Percentiles rank a stretch among this genome's conserved stretches.
phyloP scores from a whole-genome alignment of 495 filamentous ascomycete species.

The Aspergillus diversus region DNA sequence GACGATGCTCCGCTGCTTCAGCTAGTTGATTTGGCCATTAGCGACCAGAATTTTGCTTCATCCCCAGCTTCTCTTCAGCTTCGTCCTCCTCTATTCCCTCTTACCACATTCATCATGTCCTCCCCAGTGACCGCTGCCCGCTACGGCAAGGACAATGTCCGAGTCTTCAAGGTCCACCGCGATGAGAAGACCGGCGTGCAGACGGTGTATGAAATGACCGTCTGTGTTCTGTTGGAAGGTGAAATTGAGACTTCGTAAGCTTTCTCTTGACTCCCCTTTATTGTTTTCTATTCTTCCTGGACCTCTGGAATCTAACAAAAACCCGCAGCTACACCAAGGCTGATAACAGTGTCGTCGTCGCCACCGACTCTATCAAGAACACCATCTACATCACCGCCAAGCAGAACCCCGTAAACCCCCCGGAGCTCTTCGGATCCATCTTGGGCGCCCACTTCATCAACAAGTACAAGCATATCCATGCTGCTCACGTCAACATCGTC shows the following conservation, averaged over 20 bases:
- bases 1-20: conserved; percentile 25
- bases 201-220: conserved; percentile 91
- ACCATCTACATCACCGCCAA: conserved; percentile 94
- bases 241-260: conserved; percentile 85
- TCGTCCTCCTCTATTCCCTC: conserved; percentile 4
- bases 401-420: conserved; percentile 88
- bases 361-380: conserved; percentile 98
- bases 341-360: conserved; percentile 94
- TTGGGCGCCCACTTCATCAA: conserved; percentile 86
- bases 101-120: conserved; percentile 15
- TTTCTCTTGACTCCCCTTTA: background rate
- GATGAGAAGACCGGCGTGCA: conserved; percentile 76
- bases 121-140: conserved; percentile 68
- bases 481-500: conserved; percentile 75
- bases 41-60: background rate
- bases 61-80: background rate
- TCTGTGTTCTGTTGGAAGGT: conserved; percentile 86
- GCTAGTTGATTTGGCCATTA: conserved; percentile 25
- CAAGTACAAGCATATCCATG: conserved; percentile 84
- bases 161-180: conserved; percentile 89
- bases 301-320: conserved; percentile 42
- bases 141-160: conserved; percentile 98
- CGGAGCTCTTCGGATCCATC: conserved; percentile 87
- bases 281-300: background rate
- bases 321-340: conserved; percentile 70